Evolutionary conservation across 2,329 filamentous ascomycete species (phyloP).

Genomic region (Dactylellina sp.): DNA sequence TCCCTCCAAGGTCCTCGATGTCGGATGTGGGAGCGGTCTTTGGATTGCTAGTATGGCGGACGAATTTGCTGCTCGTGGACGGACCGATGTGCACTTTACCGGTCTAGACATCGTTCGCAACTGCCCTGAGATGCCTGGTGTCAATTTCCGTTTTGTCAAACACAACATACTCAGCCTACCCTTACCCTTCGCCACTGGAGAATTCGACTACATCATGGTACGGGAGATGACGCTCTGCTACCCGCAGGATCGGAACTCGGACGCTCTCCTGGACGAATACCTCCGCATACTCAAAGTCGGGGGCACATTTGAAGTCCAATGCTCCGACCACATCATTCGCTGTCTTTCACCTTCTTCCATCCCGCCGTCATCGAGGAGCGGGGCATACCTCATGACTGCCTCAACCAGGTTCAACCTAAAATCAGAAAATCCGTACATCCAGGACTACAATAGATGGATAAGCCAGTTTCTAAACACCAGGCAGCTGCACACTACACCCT

Average conservation of each 20-base stretch:
- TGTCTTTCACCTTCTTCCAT: conserved; percentile 69
- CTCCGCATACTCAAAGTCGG: conserved; percentile 80
- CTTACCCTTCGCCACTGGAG: conserved; percentile 80
- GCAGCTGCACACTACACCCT: conserved; percentile 79
- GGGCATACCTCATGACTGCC: conserved; percentile 83
- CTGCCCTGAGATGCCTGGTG: conserved; percentile 59
- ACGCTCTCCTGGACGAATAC: conserved; percentile 76
- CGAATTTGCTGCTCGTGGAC: conserved; percentile 58
- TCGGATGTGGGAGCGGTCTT: conserved; percentile 87
- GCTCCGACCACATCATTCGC: conserved; percentile 81
- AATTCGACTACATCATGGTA: conserved; percentile 79
- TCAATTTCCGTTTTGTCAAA: conserved; percentile 77
- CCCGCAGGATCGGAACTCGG: conserved; percentile 59
- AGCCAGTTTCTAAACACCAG: conserved; percentile 78
- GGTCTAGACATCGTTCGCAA: conserved; percentile 61
- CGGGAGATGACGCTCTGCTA: conserved; percentile 59
- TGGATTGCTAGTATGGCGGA: conserved; percentile 76
- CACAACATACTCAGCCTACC: conserved; percentile 82
- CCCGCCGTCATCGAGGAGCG: conserved; percentile 70
- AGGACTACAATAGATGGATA: conserved; percentile 86
- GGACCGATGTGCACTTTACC: conserved; percentile 59
- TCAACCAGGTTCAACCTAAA: conserved; percentile 77
- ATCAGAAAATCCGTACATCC: conserved; percentile 82
- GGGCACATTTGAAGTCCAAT: conserved; percentile 78
- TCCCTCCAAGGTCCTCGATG: conserved; percentile 81